These are phyloP conservation scores for Russula emetica DNA, from an alignment of 768 basidiomycete species.

Conservation along the genomic window DNA sequence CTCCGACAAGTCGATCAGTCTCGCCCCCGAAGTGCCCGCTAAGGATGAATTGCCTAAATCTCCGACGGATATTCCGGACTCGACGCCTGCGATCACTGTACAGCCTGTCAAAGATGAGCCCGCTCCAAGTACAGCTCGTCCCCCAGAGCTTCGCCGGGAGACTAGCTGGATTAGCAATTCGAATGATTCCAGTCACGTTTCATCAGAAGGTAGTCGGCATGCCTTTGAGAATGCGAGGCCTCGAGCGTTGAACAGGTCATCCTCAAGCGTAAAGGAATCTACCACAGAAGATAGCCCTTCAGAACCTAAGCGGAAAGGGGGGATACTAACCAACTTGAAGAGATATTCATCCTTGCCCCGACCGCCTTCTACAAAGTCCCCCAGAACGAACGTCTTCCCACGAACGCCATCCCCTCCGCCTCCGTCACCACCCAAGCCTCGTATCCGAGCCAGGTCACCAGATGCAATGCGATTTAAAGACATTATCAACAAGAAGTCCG, in stretches of 20 bases:
- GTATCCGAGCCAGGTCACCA: slow-evolving; percentile 45
- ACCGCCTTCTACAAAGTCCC: slow-evolving; percentile 47
- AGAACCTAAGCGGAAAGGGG: slow-evolving; percentile 28
- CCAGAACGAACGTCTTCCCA: slow-evolving; percentile 15
- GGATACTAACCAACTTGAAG: slow-evolving; percentile 36
- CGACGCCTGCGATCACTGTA: background rate
- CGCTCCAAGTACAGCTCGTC: background rate
- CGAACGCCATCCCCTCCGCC: slow-evolving; percentile 30
- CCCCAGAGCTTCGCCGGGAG: slow-evolving; percentile 27
- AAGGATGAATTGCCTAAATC: slow-evolving; percentile 15
- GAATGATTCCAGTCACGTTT: slow-evolving; percentile 11
- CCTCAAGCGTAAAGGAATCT: slow-evolving; percentile 9
- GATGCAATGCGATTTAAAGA: slow-evolving; percentile 70
- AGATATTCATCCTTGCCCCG: slow-evolving; percentile 58
- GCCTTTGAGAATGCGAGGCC: slow-evolving; percentile 15
- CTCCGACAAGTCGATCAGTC: slow-evolving; percentile 1
- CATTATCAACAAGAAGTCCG: slow-evolving; percentile 48
- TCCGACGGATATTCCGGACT: slow-evolving; percentile 5
- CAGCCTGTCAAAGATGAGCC: background rate
- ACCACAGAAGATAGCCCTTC: slow-evolving; percentile 14
- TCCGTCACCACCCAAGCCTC: slow-evolving; percentile 31
- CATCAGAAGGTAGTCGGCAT: slow-evolving; percentile 30
- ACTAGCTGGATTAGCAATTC: slow-evolving; percentile 34
- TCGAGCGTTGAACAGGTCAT: background rate
- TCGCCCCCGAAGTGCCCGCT: slow-evolving; percentile 18